Conservation (phyloP, 164 flowering plant species). For the Piper longum region DNA sequence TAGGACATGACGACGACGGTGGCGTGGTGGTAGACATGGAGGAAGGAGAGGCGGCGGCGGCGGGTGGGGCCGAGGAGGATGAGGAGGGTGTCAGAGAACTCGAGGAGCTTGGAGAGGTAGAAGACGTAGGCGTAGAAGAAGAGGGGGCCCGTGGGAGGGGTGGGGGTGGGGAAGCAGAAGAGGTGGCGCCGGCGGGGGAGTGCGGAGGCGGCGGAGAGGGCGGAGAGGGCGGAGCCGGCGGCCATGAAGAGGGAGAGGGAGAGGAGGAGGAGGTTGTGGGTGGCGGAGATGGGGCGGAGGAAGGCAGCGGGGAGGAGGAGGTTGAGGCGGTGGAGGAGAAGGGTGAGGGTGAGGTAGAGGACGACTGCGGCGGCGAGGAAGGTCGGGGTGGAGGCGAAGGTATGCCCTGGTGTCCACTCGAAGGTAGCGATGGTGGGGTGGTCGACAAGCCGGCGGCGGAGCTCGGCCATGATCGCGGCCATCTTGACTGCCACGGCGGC, state of each 20-base stretch:
- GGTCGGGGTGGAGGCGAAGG: constrained; percentile 38
- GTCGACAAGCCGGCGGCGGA: constrained; percentile 39
- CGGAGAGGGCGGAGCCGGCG: constrained; percentile 54
- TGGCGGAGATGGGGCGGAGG: constrained; percentile 58
- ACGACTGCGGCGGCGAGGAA: constrained; percentile 32
- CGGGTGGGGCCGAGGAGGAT: constrained; percentile 36
- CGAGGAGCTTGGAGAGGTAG: constrained; percentile 79
- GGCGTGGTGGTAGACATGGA: constrained; percentile 96
- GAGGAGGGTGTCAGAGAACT: constrained; percentile 65
- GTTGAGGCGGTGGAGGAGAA: constrained; percentile 33
- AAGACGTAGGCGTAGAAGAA: constrained; percentile 93
- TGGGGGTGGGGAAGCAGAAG: constrained; percentile 47
- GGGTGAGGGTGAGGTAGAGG: constrained; percentile 21
- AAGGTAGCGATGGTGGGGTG: constrained; percentile 50
- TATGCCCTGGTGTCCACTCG: constrained; percentile 39
- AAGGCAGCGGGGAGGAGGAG: constrained; percentile 12
- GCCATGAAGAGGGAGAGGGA: constrained; percentile 77
- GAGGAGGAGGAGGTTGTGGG: constrained; percentile 61
- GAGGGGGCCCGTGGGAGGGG: constrained; percentile 58
- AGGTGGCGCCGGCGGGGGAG: constrained; percentile 27
- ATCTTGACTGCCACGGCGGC: background rate
- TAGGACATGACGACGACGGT: constrained; percentile 75
- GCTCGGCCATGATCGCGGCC: constrained; percentile 4
- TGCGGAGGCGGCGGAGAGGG: constrained; percentile 40
- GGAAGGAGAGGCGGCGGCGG: constrained; percentile 65